Evolutionary conservation across 495 filamentous ascomycete genomes (phyloP), one percentile per base, ranked within the genome.

Genomic region (Neurospora sp.): DNA sequence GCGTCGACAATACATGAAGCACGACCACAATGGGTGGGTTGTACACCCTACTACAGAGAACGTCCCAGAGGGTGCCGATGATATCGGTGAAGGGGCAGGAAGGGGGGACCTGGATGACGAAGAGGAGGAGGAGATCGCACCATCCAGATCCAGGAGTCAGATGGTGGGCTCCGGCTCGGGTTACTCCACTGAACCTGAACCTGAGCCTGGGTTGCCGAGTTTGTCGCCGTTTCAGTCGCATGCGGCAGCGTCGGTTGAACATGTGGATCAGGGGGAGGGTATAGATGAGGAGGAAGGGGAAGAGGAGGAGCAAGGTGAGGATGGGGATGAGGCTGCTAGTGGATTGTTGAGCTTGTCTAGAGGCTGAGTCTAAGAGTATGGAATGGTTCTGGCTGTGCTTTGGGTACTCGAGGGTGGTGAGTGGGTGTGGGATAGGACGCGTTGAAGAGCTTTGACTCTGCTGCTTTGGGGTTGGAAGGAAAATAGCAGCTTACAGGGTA

Each of bases 321-420:
- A 61, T 31, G 22, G 53, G 12, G 77, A 75, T 16, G 81, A 77
- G 4, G 80, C 79, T 5, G 80, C 78, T 8, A 80, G 77, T 40
- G 81, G 78, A 12, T 22, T 83, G 69, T 70, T 83, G n/a, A 79
- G 80, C 48, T 73, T 83, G 39, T 75, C 78, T 16, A 73, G 77
- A 39, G 71, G 77, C 22, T 78, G 2, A 59, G 6, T 46, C 12
- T 16, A 16, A 6, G 42, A 46, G 42, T n/a, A 2, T 6, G 7
- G 16, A 44, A n/a, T 44, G 18, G 42, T 44, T 40, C 39, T 40
- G 39, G 39, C 39, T 40, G 39, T 40, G 39, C 39, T 40, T 40
- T 44, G 42, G 42, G 42, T 44, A 44, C 27, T 31, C 27, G 27
- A 31, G 27, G 27, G 2, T 31, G 27, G 27, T 31, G 27, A 31